Evolutionary conservation across 106 monocot genomes (phyloP).

Genomic region (Gastrodia elata): DNA sequence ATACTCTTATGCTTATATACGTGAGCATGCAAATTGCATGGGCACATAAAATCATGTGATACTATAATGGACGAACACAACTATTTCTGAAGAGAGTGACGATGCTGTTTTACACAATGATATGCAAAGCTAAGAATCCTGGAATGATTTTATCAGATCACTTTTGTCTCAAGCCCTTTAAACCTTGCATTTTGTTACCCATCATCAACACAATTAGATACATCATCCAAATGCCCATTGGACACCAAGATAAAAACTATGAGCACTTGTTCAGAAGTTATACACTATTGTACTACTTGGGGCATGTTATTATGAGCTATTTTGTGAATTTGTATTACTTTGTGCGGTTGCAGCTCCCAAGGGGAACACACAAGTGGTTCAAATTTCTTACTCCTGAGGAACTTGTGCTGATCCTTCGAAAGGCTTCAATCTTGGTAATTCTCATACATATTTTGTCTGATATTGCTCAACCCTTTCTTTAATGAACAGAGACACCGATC

Average conservation of each 20-base stretch:
- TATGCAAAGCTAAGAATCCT: no score
- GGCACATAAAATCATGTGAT: not conserved
- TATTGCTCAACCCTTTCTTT: no score
- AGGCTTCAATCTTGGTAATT: slow-evolving; percentile 77
- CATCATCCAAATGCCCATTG: not conserved
- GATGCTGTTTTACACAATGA: not conserved
- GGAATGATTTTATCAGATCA: not conserved
- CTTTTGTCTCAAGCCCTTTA: not conserved
- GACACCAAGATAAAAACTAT: not conserved
- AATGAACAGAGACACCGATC: no score
- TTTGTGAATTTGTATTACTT: not conserved
- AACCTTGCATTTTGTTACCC: not conserved
- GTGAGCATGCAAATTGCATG: not conserved
- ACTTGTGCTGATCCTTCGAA: slow-evolving; percentile 62
- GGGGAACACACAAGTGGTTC: slow-evolving; percentile 92
- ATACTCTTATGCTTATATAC: not conserved
- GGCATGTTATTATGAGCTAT: not conserved
- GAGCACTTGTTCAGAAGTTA: not conserved
- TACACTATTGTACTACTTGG: not conserved
- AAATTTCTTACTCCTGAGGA: slow-evolving; percentile 86
- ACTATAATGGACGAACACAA: not conserved
- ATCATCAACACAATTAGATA: not conserved
- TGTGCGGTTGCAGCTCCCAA: slow-evolving; percentile 57
- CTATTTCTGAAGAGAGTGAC: not conserved
- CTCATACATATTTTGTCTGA: not conserved